phyloP scores from a whole-genome alignment of 768 basidiomycete species.

The Kwoniella dejecticola region DNA sequence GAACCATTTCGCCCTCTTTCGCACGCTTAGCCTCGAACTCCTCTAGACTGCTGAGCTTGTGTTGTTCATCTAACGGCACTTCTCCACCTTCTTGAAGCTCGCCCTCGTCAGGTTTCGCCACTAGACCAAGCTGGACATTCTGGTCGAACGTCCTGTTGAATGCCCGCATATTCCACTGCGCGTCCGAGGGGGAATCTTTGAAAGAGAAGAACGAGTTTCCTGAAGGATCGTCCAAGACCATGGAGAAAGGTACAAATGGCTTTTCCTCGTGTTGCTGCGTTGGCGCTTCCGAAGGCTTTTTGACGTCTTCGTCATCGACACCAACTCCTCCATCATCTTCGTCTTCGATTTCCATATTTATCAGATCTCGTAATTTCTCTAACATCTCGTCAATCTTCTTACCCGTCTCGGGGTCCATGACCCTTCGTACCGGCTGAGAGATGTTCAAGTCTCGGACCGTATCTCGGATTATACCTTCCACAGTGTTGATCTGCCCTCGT shows the following conservation, averaged over 20 bases:
- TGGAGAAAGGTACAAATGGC: constrained; percentile 72
- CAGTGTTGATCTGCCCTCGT: constrained; percentile 91
- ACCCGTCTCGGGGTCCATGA: constrained; percentile 71
- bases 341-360: constrained; percentile 47
- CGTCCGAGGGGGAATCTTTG: constrained; percentile 78
- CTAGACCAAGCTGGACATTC: constrained; percentile 75
- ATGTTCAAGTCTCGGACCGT: constrained; percentile 74
- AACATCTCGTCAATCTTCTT: constrained; percentile 74
- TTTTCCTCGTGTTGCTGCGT: constrained; percentile 55
- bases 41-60: constrained; percentile 40
- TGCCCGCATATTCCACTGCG: constrained; percentile 85
- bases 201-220: constrained; percentile 98
- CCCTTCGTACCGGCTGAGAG: constrained; percentile 78
- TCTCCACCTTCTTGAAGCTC: constrained; percentile 45
- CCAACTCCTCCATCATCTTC: constrained; percentile 63
- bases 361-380: constrained; percentile 57
- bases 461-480: constrained; percentile 87
- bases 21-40: constrained; percentile 35
- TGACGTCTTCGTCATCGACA: constrained; percentile 61
- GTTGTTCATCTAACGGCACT: constrained; percentile 37
- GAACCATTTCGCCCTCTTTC: constrained; percentile 51
- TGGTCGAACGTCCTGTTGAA: constrained; percentile 79
- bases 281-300: constrained; percentile 56
- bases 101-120: constrained; percentile 55
- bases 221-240: constrained; percentile 86